Percentiles rank a stretch among this genome's conserved stretches.
phyloP scores from a whole-genome alignment of 345 rosid species.

The Isatis tinctoria region DNA sequence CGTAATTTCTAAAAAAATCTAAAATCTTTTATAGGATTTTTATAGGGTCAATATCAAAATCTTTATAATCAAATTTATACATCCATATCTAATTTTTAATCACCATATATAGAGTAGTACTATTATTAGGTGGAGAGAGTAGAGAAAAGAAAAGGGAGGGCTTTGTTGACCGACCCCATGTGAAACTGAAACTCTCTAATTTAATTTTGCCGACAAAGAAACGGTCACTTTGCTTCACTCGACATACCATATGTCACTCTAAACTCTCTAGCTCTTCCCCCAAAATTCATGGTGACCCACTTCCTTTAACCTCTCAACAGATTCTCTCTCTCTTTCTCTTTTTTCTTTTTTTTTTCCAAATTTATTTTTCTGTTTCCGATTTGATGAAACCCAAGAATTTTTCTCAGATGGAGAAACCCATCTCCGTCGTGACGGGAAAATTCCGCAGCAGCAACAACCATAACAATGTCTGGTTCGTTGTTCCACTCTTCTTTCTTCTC shows the following conservation, averaged over 20 bases:
- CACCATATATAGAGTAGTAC: not conserved
- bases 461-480: slow-evolving; percentile 52
- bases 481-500: slow-evolving; percentile 41
- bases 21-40: too few species aligned
- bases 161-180: slow-evolving; percentile 26
- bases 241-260: slow-evolving; percentile 25
- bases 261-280: slow-evolving; percentile 10
- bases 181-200: slow-evolving; percentile 9
- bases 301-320: slow-evolving; percentile 21
- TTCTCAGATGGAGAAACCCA: slow-evolving; percentile 44
- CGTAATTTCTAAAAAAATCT: too few species aligned
- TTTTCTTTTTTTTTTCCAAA: not conserved
- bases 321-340: not conserved
- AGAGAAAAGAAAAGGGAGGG: not conserved
- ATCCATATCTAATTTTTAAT: not conserved
- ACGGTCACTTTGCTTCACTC: slow-evolving; percentile 8
- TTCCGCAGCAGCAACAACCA: slow-evolving; percentile 26
- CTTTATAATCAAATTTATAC: too few species aligned
- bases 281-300: slow-evolving; percentile 12
- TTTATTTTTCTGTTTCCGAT: not conserved
- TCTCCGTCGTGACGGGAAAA: slow-evolving; percentile 24
- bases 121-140: slow-evolving; percentile 3
- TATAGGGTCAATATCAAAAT: too few species aligned
- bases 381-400: slow-evolving; percentile 25
- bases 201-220: slow-evolving; percentile 28